These are phyloP conservation scores for Fraxinus latifolia DNA, from an alignment of 305 asterid genomes.

Conservation along the genomic window DNA sequence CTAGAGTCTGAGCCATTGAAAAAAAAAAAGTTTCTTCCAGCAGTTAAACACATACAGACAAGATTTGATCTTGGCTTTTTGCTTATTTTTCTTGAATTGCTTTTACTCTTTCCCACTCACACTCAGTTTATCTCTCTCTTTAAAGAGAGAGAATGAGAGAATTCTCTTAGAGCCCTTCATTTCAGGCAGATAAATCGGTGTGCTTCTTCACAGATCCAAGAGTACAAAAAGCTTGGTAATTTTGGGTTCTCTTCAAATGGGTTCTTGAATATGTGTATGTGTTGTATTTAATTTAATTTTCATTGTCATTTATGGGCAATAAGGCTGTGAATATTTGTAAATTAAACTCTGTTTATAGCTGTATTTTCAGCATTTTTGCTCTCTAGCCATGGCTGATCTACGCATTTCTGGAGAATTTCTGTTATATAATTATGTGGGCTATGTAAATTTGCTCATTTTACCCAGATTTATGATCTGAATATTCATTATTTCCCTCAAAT, in stretches of 20 bases:
- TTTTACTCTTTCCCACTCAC: background rate
- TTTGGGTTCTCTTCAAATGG: background rate
- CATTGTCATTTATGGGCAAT: background rate
- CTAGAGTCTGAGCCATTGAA: background rate
- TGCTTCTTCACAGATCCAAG: background rate
- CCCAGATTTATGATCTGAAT: background rate
- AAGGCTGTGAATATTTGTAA: constrained; percentile 18
- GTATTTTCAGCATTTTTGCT: constrained; percentile 13
- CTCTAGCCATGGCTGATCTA: constrained; percentile 30
- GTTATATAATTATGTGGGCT: constrained; percentile 10
- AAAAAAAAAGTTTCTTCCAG: background rate
- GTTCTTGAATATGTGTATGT: background rate
- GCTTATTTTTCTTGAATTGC: background rate
- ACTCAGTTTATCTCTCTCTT: background rate
- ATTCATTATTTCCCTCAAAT: background rate
- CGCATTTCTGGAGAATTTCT: constrained; percentile 23
- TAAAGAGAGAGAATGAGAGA: background rate
- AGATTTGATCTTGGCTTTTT: background rate
- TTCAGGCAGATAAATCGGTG: background rate
- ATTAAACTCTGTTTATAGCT: constrained; percentile 15
- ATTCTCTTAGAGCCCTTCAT: background rate
- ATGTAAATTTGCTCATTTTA: background rate
- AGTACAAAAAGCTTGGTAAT: background rate
- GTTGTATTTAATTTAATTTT: background rate
- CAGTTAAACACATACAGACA: background rate